Conservation (phyloP, 2,329 filamentous ascomycete genomes). For the Aspergillus clavatus region DNA sequence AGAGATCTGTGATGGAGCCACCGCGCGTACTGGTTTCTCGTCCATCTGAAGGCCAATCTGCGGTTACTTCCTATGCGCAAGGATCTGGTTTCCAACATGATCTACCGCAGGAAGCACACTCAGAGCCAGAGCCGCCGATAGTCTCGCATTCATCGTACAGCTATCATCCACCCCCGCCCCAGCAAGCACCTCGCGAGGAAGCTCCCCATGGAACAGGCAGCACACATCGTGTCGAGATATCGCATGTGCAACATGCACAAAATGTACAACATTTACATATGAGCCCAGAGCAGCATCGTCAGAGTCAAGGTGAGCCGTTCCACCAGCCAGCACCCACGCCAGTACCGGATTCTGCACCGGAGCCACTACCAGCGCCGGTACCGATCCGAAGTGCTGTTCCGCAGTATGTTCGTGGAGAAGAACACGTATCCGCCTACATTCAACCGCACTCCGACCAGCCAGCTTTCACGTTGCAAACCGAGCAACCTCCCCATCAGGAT, state of each 20-base stretch:
- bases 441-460: slow-evolving; percentile 14
- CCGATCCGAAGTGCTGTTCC: slow-evolving; percentile 37
- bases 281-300: background rate
- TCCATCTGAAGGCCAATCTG: background rate
- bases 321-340: background rate
- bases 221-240: background rate
- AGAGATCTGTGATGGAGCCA: background rate
- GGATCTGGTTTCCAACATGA: background rate
- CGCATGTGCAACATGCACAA: background rate
- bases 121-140: background rate
- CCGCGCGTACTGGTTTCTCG: background rate
- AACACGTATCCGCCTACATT: slow-evolving; percentile 35
- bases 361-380: background rate
- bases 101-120: background rate
- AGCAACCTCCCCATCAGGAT: slow-evolving; percentile 11
- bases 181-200: background rate
- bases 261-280: background rate
- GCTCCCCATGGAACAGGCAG: background rate
- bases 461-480: slow-evolving; percentile 9
- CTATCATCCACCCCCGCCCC: background rate
- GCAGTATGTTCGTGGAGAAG: slow-evolving; percentile 44
- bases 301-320: slow-evolving; percentile 1
- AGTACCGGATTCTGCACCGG: background rate
- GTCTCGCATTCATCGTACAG: background rate
- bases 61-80: background rate